These are phyloP conservation scores for Monosporozyma unispora DNA, from an alignment of 805 yeast genomes.

Conservation along the genomic window DNA sequence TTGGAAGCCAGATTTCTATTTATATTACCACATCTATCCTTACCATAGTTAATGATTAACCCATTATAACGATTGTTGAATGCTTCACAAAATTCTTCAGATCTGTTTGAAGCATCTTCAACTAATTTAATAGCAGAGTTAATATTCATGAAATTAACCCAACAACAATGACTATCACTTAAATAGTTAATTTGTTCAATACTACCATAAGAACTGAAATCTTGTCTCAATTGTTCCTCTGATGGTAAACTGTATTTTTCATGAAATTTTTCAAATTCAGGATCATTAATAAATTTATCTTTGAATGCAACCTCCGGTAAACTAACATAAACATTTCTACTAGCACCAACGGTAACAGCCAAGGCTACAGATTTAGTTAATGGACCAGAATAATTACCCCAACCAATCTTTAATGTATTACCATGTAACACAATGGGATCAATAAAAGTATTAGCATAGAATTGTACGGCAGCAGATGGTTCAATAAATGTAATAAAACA, in stretches of 20 bases:
- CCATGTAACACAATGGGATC: slow-evolving; percentile 57
- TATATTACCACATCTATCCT: slow-evolving; percentile 68
- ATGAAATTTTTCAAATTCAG: slow-evolving; percentile 25
- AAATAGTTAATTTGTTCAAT: slow-evolving; percentile 69
- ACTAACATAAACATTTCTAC: slow-evolving; percentile 71
- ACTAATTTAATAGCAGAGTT: slow-evolving; percentile 55
- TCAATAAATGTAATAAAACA: slow-evolving; percentile 67
- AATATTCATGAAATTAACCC: slow-evolving; percentile 61
- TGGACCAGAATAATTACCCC: slow-evolving; percentile 65
- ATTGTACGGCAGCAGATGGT: slow-evolving; percentile 54
- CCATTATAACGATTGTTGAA: slow-evolving; percentile 41
- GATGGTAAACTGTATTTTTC: slow-evolving; percentile 33
- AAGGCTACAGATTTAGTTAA: slow-evolving; percentile 44
- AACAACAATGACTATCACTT: slow-evolving; percentile 63
- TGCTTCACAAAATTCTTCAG: slow-evolving; percentile 31
- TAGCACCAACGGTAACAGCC: slow-evolving; percentile 67
- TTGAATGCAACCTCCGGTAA: slow-evolving; percentile 37
- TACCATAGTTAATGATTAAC: slow-evolving; percentile 59
- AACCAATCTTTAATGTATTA: slow-evolving; percentile 53
- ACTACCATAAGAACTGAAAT: slow-evolving; percentile 57
- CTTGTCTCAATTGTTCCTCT: slow-evolving; percentile 44
- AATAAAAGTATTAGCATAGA: slow-evolving; percentile 49
- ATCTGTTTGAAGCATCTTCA: slow-evolving; percentile 41
- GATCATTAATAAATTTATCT: slow-evolving; percentile 28
- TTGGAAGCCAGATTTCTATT: slow-evolving; percentile 35